These are phyloP conservation scores for Nicotiana sylvestris DNA, from an alignment of 257 asterid species.

Conservation along the genomic window DNA sequence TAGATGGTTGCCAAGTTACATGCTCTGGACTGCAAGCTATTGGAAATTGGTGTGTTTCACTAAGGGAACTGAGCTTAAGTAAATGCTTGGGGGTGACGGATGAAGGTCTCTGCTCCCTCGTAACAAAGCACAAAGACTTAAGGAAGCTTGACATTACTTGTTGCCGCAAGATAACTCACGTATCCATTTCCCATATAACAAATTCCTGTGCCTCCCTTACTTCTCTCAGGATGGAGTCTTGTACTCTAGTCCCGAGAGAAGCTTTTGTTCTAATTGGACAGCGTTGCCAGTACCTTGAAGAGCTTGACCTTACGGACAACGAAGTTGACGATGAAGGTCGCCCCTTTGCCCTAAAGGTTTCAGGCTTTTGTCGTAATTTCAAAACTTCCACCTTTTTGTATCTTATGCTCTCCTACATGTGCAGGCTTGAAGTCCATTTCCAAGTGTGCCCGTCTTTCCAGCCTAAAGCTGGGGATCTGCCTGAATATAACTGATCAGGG, in stretches of 20 bases:
- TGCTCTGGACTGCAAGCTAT: conserved; percentile 77
- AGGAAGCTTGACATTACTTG: conserved; percentile 80
- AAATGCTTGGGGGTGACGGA: conserved; percentile 84
- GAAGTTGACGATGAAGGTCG: conserved; percentile 85
- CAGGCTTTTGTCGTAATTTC: not conserved
- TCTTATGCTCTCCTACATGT: not conserved
- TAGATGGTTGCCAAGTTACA: conserved; percentile 82
- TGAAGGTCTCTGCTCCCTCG: conserved; percentile 73
- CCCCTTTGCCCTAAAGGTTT: conserved; percentile 11
- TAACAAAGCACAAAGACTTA: conserved; percentile 57
- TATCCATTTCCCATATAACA: conserved; percentile 60
- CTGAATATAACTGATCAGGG: conserved; percentile 65
- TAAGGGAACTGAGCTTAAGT: conserved; percentile 69
- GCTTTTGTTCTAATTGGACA: conserved; percentile 78
- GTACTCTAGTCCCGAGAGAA: conserved; percentile 46
- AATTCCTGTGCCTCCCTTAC: conserved; percentile 61
- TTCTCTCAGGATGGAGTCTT: conserved; percentile 88
- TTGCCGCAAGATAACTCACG: conserved; percentile 68
- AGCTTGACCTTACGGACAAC: conserved; percentile 81
- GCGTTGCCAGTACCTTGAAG: conserved; percentile 67
- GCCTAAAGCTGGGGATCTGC: conserved; percentile 76
- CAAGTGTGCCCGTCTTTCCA: conserved; percentile 52
- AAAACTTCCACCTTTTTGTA: not conserved
- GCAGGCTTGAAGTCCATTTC: conserved; percentile 74
- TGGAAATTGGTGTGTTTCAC: conserved; percentile 62